Evolutionary conservation across 352 stramenopile species (phyloP), one percentile per base, ranked within the genome.

Genomic region (Globisporangium iwayamae): DNA sequence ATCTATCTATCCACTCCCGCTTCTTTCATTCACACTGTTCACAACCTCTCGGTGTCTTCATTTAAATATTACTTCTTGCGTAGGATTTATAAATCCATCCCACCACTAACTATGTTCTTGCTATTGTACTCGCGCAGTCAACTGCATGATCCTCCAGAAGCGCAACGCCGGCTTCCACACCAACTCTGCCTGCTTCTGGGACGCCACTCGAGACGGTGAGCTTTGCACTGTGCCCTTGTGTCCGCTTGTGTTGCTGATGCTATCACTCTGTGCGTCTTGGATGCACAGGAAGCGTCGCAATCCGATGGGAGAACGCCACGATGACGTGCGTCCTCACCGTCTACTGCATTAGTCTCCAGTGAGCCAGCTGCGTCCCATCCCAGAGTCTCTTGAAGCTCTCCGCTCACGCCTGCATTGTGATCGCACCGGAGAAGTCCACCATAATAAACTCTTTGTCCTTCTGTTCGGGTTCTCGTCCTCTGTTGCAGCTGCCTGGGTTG

Each of bases 131-230:
- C 16, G 43, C 43, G 32, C 73, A 94, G 87, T 94, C 32, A 91
- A 96, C 71, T 91, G 83, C 70, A 86, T 85, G 50, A 83, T 96
- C 59, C 70, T 96, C n/a, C 87, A 96, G 68, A 96, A 96, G 81
- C 76, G 85, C 22, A 96, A 96, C 62, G 82, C 85, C 13, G 85
- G 87, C 48, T 93, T 82, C 63, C 87, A 96, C 73, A 93, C 84
- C 67, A 94, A 90, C 65, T 94, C 85, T 47, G 80, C 87, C 30
- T 94, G 85, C 67, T 93, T 93, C 71, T 96, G 87, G 87, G 85
- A 96, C 62, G 79, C 87, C 34, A 72, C 92, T 41, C 87, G 83
- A 34, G 87, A 96, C 62, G 87, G 86, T 93, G 56, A 62, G 83
- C 62, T 28, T 28, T 28, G 2, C 25, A 28, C 25, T 30, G 20